Conservation (phyloP, 352 stramenopile genomes). For the Thalassiosira sp. region DNA sequence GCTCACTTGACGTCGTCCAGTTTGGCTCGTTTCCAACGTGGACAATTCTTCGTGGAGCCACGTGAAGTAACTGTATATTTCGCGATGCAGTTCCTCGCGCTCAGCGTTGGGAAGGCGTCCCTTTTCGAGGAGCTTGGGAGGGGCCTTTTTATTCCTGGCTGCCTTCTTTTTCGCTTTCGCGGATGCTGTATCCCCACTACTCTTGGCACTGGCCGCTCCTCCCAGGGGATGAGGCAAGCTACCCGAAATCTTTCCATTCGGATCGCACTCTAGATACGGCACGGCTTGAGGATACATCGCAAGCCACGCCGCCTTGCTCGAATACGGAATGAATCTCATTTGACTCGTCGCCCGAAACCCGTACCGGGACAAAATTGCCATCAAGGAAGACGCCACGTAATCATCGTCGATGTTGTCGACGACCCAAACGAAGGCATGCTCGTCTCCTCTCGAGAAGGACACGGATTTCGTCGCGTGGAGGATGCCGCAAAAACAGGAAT, state of each 20-base stretch:
- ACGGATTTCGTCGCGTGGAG: constrained; percentile 1
- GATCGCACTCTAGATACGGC: constrained; percentile 7
- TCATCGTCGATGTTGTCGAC: background rate
- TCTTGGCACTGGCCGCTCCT: background rate
- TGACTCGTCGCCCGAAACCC: background rate
- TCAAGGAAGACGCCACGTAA: background rate
- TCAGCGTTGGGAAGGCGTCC: constrained; percentile 5
- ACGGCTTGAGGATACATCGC: constrained; percentile 12
- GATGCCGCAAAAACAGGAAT: background rate
- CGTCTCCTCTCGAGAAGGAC: background rate
- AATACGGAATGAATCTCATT: constrained; percentile 26
- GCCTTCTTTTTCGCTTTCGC: background rate
- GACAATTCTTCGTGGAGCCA: constrained; percentile 22
- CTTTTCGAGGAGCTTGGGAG: constrained; percentile 5
- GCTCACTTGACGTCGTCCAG: constrained; percentile 8
- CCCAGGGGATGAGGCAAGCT: too few relatives aligned
- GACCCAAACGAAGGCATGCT: constrained; percentile 17
- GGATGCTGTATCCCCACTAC: background rate
- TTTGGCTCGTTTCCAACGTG: constrained; percentile 5
- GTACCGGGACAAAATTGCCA: background rate
- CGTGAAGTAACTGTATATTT: constrained; percentile 34
- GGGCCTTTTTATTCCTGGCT: background rate
- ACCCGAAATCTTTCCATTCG: background rate
- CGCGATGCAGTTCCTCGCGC: constrained; percentile 25
- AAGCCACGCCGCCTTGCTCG: constrained; percentile 3